Evolutionary conservation across 2,329 filamentous ascomycete species (phyloP).

Genomic region (Neopestalotiopsis rosae): DNA sequence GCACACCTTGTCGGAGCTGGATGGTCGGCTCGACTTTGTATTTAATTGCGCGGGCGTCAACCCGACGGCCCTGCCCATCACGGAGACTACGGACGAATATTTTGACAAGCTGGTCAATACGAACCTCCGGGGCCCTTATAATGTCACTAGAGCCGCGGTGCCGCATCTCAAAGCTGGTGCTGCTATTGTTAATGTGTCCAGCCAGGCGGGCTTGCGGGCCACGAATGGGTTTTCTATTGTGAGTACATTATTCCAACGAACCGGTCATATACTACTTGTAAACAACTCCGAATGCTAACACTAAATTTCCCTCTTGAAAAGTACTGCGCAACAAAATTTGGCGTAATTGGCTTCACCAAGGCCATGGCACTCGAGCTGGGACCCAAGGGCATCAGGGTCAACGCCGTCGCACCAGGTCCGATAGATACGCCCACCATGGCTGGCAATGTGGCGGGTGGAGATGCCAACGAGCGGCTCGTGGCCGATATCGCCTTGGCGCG

Average conservation of each 20-base stretch:
- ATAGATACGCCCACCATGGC: slow-evolving; percentile 39
- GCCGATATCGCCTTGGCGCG: slow-evolving; percentile 31
- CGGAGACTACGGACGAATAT: slow-evolving; percentile 49
- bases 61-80: slow-evolving; percentile 46
- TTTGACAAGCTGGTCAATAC: slow-evolving; percentile 50
- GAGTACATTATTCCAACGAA: neutral
- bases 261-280: too few species aligned
- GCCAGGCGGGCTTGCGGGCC: slow-evolving; percentile 37
- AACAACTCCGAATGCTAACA: neutral
- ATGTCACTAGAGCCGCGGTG: slow-evolving; percentile 46
- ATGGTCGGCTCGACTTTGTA: slow-evolving; percentile 37
- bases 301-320: neutral
- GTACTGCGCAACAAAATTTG: slow-evolving; percentile 45
- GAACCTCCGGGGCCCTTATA: slow-evolving; percentile 51
- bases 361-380: slow-evolving; percentile 48
- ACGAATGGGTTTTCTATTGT: slow-evolving; percentile 23
- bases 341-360: slow-evolving; percentile 46
- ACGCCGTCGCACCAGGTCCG: slow-evolving; percentile 36
- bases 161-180: slow-evolving; percentile 40
- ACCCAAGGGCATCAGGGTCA: slow-evolving; percentile 41
- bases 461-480: slow-evolving; percentile 37
- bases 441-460: slow-evolving; percentile 50
- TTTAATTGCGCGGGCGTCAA: slow-evolving; percentile 54
- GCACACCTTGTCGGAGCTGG: slow-evolving; percentile 22
- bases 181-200: slow-evolving; percentile 45